Base-by-base conservation (phyloP, 2,329 filamentous ascomycete genomes). In the Leptographium radiaticola region DNA sequence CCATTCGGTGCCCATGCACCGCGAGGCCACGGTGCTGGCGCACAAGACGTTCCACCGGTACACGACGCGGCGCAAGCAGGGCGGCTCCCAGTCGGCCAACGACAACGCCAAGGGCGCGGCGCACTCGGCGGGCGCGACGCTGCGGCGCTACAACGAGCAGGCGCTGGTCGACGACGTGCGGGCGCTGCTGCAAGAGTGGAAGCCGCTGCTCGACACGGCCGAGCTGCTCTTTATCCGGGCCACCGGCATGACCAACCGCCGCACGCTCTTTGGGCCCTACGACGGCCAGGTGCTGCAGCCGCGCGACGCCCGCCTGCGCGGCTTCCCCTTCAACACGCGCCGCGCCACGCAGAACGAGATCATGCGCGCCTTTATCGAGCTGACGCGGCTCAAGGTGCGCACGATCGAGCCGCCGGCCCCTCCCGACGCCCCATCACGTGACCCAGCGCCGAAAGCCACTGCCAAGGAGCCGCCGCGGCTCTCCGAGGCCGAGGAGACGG, bases 31-130 rank as follows among this genome's bases (percentile, higher is more conserved):
- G 0, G 88, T 97, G 0, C 76, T 96, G 46, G 91, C 89, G 0
- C 91, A 97, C 69, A 98, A 98, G 72, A 96, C 91, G 0, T 98
- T 97, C 67, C 94, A 98, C 67, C 80, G 93, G 55, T 98, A 98
- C 65, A 98, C 94, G 0, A 98, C 93, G 7, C 79, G 93, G 59
- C 80, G 93, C 60, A 98, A 98, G 67, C 93, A 98, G 67, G 93
- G 93, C 74, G 93, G 94, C 44, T 84, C 89, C 12, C 93, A 98
- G 67, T 94, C 90, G 4, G 85, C 91, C 33, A 97, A 89, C 66
- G 93, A 98, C 67, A 86, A 88, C 57, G 81, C 90, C n/a, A 95
- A 95, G 65, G 91, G 93, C 15, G 84, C 86, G 48, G 93, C 93
- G 0, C 89, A 97, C 68, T 97, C 93, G 5, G 94, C 90, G 9